A percentile compares a stretch with the other conserved stretches of the same genome.
Evolutionary conservation across 1,139 yeast species (phyloP).

Genomic region (Debaryomyces subglobosus): DNA sequence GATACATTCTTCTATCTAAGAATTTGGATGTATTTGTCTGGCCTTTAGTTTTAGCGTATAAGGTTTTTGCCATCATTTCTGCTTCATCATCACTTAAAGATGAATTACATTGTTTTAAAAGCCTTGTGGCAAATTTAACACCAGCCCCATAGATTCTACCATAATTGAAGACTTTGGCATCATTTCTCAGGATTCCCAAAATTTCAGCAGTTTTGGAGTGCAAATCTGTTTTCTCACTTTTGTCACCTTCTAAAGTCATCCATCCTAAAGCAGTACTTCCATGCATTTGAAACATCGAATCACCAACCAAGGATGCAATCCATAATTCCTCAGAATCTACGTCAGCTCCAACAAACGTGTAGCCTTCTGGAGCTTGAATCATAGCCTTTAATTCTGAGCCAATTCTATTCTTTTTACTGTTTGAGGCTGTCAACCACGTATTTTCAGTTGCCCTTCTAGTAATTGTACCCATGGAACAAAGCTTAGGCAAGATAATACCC

Average conservation of each 20-base stretch:
- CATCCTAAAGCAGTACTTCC: slow-evolving; percentile 98
- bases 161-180: slow-evolving; percentile 94
- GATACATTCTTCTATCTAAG: slow-evolving; percentile 53
- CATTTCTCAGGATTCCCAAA: slow-evolving; percentile 84
- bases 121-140: slow-evolving; percentile 78
- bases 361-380: slow-evolving; percentile 86
- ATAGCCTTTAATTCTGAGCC: slow-evolving; percentile 94
- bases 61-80: slow-evolving; percentile 59
- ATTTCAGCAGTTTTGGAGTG: slow-evolving; percentile 94
- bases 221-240: slow-evolving; percentile 85
- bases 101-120: slow-evolving; percentile 83
- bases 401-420: slow-evolving; percentile 79
- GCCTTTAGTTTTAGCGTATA: slow-evolving; percentile 88
- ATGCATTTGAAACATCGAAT: slow-evolving; percentile 82
- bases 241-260: slow-evolving; percentile 99
- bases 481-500: slow-evolving; percentile 82
- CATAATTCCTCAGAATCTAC: slow-evolving; percentile 98
- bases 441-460: slow-evolving; percentile 97
- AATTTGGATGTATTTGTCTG: slow-evolving; percentile 35
- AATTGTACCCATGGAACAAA: slow-evolving; percentile 93
- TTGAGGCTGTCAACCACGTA: slow-evolving; percentile 97
- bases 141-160: slow-evolving; percentile 99
- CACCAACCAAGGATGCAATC: slow-evolving; percentile 97
- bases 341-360: slow-evolving; percentile 94
- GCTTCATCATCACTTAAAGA: slow-evolving; percentile 70